Evolutionary conservation across 2,329 filamentous ascomycete genomes (phyloP).

Genomic region (Dissoconium aciculare): DNA sequence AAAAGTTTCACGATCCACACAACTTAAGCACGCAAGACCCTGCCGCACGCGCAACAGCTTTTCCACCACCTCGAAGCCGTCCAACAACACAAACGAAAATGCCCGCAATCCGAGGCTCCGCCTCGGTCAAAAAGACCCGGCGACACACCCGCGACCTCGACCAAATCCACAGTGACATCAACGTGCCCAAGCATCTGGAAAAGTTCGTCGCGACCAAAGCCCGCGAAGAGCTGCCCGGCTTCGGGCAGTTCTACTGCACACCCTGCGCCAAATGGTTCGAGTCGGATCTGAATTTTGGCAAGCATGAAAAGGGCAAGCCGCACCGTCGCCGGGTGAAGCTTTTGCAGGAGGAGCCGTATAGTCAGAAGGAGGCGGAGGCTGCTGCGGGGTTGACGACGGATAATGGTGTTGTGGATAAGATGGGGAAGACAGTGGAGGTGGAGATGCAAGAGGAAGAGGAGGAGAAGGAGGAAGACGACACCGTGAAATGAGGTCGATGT

Average conservation of each 20-base stretch:
- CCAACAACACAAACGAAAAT: conserved; percentile 22
- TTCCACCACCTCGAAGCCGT: no score
- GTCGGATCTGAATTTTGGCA: conserved; percentile 56
- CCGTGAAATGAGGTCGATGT: no score
- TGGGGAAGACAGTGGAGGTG: conserved; percentile 15
- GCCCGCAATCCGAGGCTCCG: conserved; percentile 36
- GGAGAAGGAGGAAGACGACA: no score
- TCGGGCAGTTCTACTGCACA: conserved; percentile 75
- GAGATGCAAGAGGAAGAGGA: no score
- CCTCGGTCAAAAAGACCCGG: conserved; percentile 36
- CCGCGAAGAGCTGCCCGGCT: conserved; percentile 70
- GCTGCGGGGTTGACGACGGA: conserved; percentile 58
- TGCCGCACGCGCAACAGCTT: no score
- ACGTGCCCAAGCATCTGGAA: conserved; percentile 62
- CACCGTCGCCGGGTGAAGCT: conserved; percentile 85
- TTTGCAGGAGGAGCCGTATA: conserved; percentile 70
- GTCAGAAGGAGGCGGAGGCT: conserved; percentile 72
- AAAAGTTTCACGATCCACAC: no score
- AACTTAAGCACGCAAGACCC: no score
- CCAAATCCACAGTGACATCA: conserved; percentile 73
- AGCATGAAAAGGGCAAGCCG: conserved; percentile 74
- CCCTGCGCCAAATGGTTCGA: conserved; percentile 98
- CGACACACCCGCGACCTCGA: conserved; percentile 62
- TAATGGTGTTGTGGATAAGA: conserved; percentile 48
- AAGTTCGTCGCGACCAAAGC: conserved; percentile 67